Conservation (phyloP, 1,139 yeast genomes). For the Sugiyamaella xylanicola region DNA sequence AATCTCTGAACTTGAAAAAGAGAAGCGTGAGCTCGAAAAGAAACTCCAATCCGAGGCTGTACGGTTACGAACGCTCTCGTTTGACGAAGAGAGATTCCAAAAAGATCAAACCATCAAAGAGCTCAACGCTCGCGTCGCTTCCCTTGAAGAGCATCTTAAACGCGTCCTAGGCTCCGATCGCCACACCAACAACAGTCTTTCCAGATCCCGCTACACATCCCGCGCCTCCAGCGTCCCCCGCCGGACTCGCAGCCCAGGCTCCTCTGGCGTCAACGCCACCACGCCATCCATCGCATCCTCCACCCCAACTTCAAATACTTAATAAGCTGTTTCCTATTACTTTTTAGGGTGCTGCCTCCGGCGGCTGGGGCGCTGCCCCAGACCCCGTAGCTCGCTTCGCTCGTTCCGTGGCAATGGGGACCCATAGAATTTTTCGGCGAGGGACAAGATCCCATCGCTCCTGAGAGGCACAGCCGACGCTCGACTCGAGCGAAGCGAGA, state of each 20-base stretch:
- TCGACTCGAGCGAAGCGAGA: not conserved
- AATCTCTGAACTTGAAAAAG: slow-evolving; percentile 43
- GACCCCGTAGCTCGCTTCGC: not conserved
- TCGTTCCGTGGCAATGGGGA: no score
- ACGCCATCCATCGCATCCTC: slow-evolving; percentile 1
- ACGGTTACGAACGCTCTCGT: slow-evolving; percentile 34
- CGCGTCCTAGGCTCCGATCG: slow-evolving; percentile 41
- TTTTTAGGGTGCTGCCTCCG: not conserved
- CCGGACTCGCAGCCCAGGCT: slow-evolving; percentile 36
- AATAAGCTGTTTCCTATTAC: not conserved
- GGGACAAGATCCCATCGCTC: no score
- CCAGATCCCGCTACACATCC: slow-evolving; percentile 41
- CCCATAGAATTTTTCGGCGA: no score
- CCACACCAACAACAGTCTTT: slow-evolving; percentile 34
- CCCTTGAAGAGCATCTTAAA: slow-evolving; percentile 42
- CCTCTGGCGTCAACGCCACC: slow-evolving; percentile 11
- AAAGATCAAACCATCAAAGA: slow-evolving; percentile 39
- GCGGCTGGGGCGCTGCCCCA: not conserved
- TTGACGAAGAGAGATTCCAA: slow-evolving; percentile 38
- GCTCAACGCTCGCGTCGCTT: slow-evolving; percentile 33
- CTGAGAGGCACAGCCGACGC: not conserved
- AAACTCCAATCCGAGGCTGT: slow-evolving; percentile 41
- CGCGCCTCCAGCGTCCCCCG: slow-evolving; percentile 38
- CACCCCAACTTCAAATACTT: not conserved
- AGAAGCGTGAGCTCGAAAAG: slow-evolving; percentile 40